Evolutionary conservation across 2,329 filamentous ascomycete genomes (phyloP), one percentile per base, ranked within the genome.

Genomic region (Fusarium continuum): DNA sequence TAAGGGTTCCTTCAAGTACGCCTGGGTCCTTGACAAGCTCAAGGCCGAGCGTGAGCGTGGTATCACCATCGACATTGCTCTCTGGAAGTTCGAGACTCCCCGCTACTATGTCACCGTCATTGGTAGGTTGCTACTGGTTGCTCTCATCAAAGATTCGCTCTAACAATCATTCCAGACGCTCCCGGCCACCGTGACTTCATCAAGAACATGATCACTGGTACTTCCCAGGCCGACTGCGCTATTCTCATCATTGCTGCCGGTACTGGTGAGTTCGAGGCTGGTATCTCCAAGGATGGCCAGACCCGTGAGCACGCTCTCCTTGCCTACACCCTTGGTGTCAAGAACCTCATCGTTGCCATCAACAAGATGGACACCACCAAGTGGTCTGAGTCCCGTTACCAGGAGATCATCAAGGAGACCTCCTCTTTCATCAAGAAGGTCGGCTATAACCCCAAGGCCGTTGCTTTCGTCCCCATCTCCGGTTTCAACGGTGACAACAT

Each of bases 191-290:
- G 95, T 95, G 95, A 99, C 81, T 99, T 98, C 89, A 98, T 99
- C 92, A 99, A 99, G 94, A 99, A 98, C 93, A 99, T 99, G 95
- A 99, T 99, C 84, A 98, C 95, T 91, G 95, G 95, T 93, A 98
- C 95, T 80, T 99, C 95, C 83, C 95, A 98, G 91, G 95, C 95
- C 77, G 95, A 99, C 81, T 98, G 95, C 86, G 95, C 95, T 79
- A 92, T 99, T 83, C 93, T 99, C 88, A 98, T 99, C 86, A 99
- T 99, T 85, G 95, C 94, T 77, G 93, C 95, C 79, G 95, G 95
- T 88, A 97, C 93, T 92, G 95, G 95, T 97, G 95, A 99, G 90
- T 99, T 99, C 90, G 95, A 99, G 90, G 95, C 95, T 91, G 95
- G 95, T 98, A 99, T 99, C 91, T 98, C 95, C 90, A 99, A 99